Percentiles rank a stretch among this genome's conserved stretches.
phyloP scores from a whole-genome alignment of 2,329 filamentous ascomycete species.

The Talaromyces sp. region DNA sequence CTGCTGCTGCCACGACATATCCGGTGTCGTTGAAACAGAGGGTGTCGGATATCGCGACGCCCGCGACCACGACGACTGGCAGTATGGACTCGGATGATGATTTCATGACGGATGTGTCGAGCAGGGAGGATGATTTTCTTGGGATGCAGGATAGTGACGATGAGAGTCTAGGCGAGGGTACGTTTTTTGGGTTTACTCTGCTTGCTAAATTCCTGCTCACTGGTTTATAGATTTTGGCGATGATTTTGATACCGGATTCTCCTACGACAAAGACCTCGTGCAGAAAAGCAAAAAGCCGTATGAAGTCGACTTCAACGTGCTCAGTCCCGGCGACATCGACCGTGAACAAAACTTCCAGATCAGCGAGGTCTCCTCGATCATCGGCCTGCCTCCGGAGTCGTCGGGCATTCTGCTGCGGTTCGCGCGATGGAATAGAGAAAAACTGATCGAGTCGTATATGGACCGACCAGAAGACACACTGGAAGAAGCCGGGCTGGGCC shows the following conservation, averaged over 20 bases:
- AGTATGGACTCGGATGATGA: conserved; percentile 96
- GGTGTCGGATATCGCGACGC: conserved; percentile 35
- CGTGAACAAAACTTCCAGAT: conserved; percentile 80
- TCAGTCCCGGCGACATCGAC: conserved; percentile 74
- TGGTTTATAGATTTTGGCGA: conserved; percentile 49
- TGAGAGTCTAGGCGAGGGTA: conserved; percentile 44
- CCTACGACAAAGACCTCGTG: conserved; percentile 64
- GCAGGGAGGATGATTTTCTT: conserved; percentile 61
- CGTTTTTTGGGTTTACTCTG: conserved; percentile 10
- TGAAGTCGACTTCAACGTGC: conserved; percentile 79
- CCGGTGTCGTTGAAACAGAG: conserved; percentile 17
- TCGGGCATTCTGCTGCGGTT: conserved; percentile 84
- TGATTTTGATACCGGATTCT: conserved; percentile 56
- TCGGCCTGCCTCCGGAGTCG: conserved; percentile 83
- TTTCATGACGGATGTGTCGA: conserved; percentile 79
- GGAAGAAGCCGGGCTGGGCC: conserved; percentile 76
- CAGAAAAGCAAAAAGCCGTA: conserved; percentile 70
- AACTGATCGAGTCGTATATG: conserved; percentile 94
- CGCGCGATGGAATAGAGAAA: conserved; percentile 94
- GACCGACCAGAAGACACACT: conserved; percentile 74
- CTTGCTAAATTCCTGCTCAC: background rate
- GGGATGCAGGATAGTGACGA: conserved; percentile 68
- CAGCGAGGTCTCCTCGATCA: conserved; percentile 82
- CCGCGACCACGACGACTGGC: conserved; percentile 36
- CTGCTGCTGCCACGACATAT: conserved; percentile 15